Percentiles rank a stretch among this genome's conserved stretches.
Conservation (phyloP, 805 yeast species). For the Ogataea trehaloabstinens region DNA sequence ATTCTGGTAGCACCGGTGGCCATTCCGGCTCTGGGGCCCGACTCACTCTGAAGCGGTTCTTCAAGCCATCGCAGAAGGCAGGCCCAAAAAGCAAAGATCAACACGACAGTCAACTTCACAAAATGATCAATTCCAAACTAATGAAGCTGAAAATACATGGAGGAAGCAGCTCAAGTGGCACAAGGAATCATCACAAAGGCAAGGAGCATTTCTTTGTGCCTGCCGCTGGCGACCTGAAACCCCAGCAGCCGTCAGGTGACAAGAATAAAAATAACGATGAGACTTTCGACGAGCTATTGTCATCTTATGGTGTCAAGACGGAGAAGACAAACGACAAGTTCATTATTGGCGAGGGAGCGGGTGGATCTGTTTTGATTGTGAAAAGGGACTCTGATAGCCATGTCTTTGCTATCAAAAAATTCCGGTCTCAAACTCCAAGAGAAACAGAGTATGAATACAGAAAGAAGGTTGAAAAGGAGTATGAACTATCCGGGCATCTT, state of each 20-base stretch:
- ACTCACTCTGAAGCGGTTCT: conserved; percentile 43
- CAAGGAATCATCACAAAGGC: conserved; percentile 5
- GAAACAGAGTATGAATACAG: conserved; percentile 71
- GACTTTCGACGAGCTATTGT: conserved; percentile 37
- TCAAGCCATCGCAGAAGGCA: conserved; percentile 31
- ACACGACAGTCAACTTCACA: conserved; percentile 17
- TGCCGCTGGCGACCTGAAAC: neutral
- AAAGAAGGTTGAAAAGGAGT: conserved; percentile 79
- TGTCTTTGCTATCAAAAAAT: conserved; percentile 83
- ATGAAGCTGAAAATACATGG: conserved; percentile 15
- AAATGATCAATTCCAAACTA: conserved; percentile 16
- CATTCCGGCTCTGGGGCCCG: conserved; percentile 5
- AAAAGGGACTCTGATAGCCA: conserved; percentile 53
- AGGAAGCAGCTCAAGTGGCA: conserved; percentile 6
- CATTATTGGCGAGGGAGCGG: conserved; percentile 84
- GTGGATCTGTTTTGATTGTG: conserved; percentile 86
- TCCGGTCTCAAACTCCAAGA: conserved; percentile 59
- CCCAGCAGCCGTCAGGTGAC: neutral
- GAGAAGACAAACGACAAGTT: conserved; percentile 46
- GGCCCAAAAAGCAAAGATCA: conserved; percentile 14
- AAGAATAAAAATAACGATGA: conserved; percentile 7
- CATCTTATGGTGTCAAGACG: conserved; percentile 65
- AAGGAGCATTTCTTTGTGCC: neutral
- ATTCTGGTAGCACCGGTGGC: conserved; percentile 7
- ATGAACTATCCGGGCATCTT: conserved; percentile 72